Evolutionary conservation across 2,329 filamentous ascomycete species (phyloP).

Genomic region (Thermoascus crustaceus): DNA sequence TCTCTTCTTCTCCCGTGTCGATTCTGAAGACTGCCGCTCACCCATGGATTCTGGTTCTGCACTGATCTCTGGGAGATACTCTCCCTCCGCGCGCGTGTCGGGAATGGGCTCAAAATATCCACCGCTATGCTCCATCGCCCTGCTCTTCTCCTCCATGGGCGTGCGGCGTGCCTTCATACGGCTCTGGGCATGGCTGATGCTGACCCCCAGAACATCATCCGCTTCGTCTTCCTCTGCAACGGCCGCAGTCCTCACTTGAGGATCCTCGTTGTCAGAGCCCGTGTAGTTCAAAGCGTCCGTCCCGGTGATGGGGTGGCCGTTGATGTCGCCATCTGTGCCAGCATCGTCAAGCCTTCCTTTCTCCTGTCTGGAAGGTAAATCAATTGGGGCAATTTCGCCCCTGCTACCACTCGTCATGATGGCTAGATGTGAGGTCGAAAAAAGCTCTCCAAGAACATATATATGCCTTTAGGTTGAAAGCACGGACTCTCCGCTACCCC

Average conservation of each 20-base stretch:
- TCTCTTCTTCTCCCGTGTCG: slow-evolving; percentile 6
- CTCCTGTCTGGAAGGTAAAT: neutral
- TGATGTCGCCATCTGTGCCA: neutral
- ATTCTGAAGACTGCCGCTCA: neutral
- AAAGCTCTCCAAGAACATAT: neutral
- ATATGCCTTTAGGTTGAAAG: neutral
- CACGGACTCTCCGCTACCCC: neutral
- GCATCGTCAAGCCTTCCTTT: neutral
- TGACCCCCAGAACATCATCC: slow-evolving; percentile 46
- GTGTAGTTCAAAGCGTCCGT: slow-evolving; percentile 2
- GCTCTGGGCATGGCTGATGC: slow-evolving; percentile 50
- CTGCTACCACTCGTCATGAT: neutral
- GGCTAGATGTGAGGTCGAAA: neutral
- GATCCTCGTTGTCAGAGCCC: slow-evolving; percentile 5
- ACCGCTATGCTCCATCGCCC: slow-evolving; percentile 44
- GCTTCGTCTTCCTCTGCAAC: slow-evolving; percentile 27
- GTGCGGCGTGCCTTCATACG: slow-evolving; percentile 49
- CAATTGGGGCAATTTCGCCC: neutral
- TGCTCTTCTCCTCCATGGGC: slow-evolving; percentile 52
- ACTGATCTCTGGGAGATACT: slow-evolving; percentile 23
- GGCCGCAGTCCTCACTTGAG: neutral
- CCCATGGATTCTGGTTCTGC: slow-evolving; percentile 23
- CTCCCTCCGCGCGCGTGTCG: slow-evolving; percentile 22
- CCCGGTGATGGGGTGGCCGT: neutral
- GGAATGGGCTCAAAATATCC: slow-evolving; percentile 40